Percentiles rank a stretch among this genome's conserved stretches.
phyloP scores from a whole-genome alignment of 2,329 filamentous ascomycete genomes.

The Davidsoniella eucalypti region DNA sequence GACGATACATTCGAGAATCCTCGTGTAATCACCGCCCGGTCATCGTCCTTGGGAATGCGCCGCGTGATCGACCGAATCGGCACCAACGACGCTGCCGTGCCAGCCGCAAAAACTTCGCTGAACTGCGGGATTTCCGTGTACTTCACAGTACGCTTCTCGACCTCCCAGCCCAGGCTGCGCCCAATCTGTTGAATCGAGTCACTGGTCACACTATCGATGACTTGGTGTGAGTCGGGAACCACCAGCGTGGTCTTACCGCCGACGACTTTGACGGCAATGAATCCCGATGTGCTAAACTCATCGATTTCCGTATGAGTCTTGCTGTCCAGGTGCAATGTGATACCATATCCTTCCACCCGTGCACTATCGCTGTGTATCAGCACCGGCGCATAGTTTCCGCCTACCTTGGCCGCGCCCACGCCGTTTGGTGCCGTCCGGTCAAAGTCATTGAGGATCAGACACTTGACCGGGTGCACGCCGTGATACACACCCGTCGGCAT shows the following conservation, averaged over 20 bases:
- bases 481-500: constrained; percentile 91
- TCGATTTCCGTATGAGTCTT: constrained; percentile 72
- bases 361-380: constrained; percentile 75
- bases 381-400: constrained; percentile 91
- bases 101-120: constrained; percentile 72
- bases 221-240: constrained; percentile 72
- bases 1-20: constrained; percentile 8
- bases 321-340: constrained; percentile 86
- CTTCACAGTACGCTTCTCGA: constrained; percentile 60
- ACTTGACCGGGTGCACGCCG: constrained; percentile 72
- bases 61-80: constrained; percentile 84
- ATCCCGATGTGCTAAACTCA: constrained; percentile 89
- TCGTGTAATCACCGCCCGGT: constrained; percentile 21
- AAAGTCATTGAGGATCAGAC: constrained; percentile 79
- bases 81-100: constrained; percentile 79
- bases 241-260: constrained; percentile 42
- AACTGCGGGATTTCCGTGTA: constrained; percentile 39
- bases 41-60: constrained; percentile 25
- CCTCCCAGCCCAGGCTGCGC: constrained; percentile 63
- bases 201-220: constrained; percentile 76
- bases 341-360: constrained; percentile 65
- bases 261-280: constrained; percentile 57
- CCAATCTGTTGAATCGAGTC: constrained; percentile 65
- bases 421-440: constrained; percentile 86
- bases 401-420: constrained; percentile 81